Percentiles rank a stretch among this genome's conserved stretches.
phyloP scores from a whole-genome alignment of 2,329 filamentous ascomycete species.

The Arthrinium puccinioides region DNA sequence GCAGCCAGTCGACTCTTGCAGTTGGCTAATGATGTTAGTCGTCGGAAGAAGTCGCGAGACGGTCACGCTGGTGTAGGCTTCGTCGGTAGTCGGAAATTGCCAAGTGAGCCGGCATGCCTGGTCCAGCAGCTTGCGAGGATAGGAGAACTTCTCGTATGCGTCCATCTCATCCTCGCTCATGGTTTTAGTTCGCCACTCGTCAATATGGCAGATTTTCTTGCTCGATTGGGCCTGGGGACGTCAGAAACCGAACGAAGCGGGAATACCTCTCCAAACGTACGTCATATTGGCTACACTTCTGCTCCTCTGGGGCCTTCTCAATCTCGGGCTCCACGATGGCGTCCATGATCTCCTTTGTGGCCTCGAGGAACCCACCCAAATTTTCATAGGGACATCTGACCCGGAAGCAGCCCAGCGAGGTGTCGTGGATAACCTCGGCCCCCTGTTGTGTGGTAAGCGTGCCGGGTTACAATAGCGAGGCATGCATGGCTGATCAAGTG shows the following conservation, averaged over 20 bases:
- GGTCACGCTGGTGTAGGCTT: not conserved
- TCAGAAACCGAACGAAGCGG: not conserved
- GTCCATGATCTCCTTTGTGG: slow-evolving; percentile 1
- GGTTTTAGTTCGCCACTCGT: not conserved
- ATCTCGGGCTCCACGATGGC: slow-evolving; percentile 4
- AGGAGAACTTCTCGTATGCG: slow-evolving; percentile 4
- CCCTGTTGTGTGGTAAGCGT: too few relatives aligned
- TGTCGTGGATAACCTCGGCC: slow-evolving; percentile 3
- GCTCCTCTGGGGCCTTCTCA: not conserved
- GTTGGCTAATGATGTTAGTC: not conserved
- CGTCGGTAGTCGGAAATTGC: slow-evolving; percentile 1
- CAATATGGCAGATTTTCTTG: slow-evolving; percentile 1
- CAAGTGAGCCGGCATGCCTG: slow-evolving; percentile 1
- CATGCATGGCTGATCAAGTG: not conserved
- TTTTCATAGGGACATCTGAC: slow-evolving; percentile 1
- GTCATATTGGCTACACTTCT: not conserved
- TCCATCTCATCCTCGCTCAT: not conserved
- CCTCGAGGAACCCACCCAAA: not conserved
- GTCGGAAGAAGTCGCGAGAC: slow-evolving; percentile 2
- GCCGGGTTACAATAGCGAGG: too few relatives aligned
- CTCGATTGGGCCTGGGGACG: slow-evolving; percentile 1
- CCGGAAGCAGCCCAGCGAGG: slow-evolving; percentile 4
- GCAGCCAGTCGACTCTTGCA: slow-evolving; percentile 3
- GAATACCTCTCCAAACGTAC: not conserved
- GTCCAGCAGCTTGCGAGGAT: slow-evolving; percentile 2